Percentiles rank a stretch among this genome's conserved stretches.
phyloP scores from a whole-genome alignment of 305 asterid species.

The Fraxinus xanthoxyloides region DNA sequence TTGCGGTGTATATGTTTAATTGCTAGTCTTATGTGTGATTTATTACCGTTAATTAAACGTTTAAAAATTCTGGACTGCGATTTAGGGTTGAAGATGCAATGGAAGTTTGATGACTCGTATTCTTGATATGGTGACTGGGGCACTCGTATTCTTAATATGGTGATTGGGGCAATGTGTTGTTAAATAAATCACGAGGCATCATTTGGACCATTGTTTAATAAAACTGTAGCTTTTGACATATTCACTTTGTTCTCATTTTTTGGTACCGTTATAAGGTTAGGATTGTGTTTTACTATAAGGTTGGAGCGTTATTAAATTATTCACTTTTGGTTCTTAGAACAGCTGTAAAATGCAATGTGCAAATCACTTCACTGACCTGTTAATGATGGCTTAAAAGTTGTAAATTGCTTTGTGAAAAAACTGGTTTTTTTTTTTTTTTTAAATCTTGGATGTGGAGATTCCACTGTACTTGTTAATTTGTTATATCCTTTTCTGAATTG shows the following conservation, averaged over 20 bases:
- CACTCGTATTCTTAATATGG: neutral
- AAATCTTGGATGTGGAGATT: neutral
- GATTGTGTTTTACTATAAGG: neutral
- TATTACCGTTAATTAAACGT: neutral
- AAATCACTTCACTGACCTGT: neutral
- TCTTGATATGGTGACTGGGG: neutral
- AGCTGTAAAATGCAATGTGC: neutral
- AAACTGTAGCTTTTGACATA: neutral
- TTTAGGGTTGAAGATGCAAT: slow-evolving; percentile 15
- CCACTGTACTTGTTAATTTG: neutral
- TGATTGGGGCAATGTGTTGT: neutral
- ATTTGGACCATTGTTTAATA: neutral
- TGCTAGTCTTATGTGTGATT: neutral
- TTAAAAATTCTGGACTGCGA: neutral
- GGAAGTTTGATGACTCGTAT: slow-evolving; percentile 4
- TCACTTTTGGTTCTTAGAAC: neutral
- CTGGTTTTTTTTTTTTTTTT: neutral
- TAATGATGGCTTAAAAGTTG: neutral
- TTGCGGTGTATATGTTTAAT: neutral
- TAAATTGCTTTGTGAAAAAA: neutral
- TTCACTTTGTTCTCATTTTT: neutral
- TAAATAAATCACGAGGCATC: neutral
- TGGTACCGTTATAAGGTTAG: neutral
- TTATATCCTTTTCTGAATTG: neutral
- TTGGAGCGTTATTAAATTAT: neutral